A percentile compares a stretch with the other conserved stretches of the same genome.
Conservation (phyloP, 768 basidiomycete species). For the Dioszegia aurantiaca region DNA sequence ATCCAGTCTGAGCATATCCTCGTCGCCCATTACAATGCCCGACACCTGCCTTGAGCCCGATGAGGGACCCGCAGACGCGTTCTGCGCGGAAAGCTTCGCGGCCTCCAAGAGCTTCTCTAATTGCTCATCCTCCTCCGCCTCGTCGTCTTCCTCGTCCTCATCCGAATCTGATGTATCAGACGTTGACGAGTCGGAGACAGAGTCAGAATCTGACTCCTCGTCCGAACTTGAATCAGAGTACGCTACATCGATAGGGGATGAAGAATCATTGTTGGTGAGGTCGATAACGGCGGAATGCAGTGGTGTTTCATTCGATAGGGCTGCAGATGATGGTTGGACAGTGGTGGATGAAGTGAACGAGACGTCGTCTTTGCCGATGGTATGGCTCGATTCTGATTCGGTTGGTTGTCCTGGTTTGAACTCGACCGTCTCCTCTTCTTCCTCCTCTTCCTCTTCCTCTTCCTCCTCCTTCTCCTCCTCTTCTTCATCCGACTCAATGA, state of each 20-base stretch:
- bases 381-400: no score
- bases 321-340: background rate
- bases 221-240: background rate
- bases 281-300: background rate
- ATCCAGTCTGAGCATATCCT: conserved; percentile 26
- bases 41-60: background rate
- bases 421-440: background rate
- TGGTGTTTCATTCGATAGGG: background rate
- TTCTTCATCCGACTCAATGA: no score
- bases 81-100: conserved; percentile 18
- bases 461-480: background rate
- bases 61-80: background rate
- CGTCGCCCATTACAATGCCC: conserved; percentile 13
- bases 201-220: conserved; percentile 18
- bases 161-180: conserved; percentile 11
- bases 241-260: background rate
- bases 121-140: conserved; percentile 25
- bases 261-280: background rate
- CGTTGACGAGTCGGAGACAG: conserved; percentile 18
- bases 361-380: no score
- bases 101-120: conserved; percentile 17
- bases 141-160: conserved; percentile 18
- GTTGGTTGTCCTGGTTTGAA: background rate
- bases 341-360: background rate
- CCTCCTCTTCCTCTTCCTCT: background rate